Evolutionary conservation across 352 stramenopile species (phyloP).

Genomic region (Globisporangium alternatum): DNA sequence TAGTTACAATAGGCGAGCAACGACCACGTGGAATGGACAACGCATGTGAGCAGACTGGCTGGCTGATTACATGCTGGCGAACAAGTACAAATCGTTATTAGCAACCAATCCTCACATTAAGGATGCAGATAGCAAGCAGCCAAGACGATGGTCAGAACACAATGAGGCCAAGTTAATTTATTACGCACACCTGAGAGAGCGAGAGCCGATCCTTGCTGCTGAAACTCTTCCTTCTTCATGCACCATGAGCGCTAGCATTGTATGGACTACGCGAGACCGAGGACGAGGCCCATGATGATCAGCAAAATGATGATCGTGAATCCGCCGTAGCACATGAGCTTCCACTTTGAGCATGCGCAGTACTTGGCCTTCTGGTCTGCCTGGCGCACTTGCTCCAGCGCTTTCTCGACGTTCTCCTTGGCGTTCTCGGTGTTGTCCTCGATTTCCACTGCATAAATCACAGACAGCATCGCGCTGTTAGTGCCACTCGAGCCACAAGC

Average conservation of each 20-base stretch:
- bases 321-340: conserved; percentile 66
- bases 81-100: not conserved
- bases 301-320: conserved; percentile 56
- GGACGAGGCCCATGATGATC: conserved; percentile 49
- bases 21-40: not conserved
- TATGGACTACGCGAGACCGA: conserved; percentile 26
- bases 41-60: not conserved
- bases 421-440: conserved; percentile 75
- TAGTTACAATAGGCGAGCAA: not conserved
- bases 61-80: not conserved
- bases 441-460: conserved; percentile 57
- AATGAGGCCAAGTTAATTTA: conserved; percentile 18
- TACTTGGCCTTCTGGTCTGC: conserved; percentile 68
- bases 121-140: not conserved
- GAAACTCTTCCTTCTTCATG: not conserved
- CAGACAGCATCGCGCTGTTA: not conserved
- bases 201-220: not conserved
- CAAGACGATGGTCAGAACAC: not conserved
- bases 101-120: not conserved
- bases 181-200: not conserved
- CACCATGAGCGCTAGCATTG: not conserved
- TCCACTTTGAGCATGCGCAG: conserved; percentile 61
- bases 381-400: conserved; percentile 66
- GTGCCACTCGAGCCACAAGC: not conserved
- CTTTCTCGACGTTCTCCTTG: conserved; percentile 73